phyloP scores from a whole-genome alignment of 1,139 yeast genomes.

The Debaryomyces sp. region DNA sequence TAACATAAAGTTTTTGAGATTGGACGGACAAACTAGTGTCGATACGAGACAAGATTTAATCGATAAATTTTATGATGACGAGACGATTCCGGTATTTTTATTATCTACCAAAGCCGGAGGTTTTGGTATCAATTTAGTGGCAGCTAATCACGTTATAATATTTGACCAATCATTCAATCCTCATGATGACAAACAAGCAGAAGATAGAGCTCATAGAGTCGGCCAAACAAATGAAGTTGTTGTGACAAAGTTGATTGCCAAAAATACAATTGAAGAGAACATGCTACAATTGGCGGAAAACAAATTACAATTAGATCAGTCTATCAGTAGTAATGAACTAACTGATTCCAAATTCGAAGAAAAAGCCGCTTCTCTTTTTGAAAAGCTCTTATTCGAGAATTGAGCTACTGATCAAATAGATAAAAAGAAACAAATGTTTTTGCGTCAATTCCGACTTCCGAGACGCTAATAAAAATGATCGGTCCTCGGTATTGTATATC shows the following conservation, averaged over 20 bases:
- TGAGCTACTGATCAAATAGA: slow-evolving; percentile 10
- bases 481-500: background rate
- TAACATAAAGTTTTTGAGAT: slow-evolving; percentile 72
- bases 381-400: slow-evolving; percentile 43
- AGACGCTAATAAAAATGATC: background rate
- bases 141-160: slow-evolving; percentile 90
- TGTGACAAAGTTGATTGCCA: slow-evolving; percentile 75
- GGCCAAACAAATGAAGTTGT: slow-evolving; percentile 91
- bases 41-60: slow-evolving; percentile 91
- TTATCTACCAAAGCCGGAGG: slow-evolving; percentile 98
- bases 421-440: slow-evolving; percentile 1
- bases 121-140: slow-evolving; percentile 93
- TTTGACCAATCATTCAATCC: slow-evolving; percentile 96
- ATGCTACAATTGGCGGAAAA: slow-evolving; percentile 86
- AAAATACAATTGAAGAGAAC: slow-evolving; percentile 84
- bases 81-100: slow-evolving; percentile 79
- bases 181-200: slow-evolving; percentile 98
- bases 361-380: slow-evolving; percentile 55
- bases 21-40: slow-evolving; percentile 94
- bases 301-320: slow-evolving; percentile 82
- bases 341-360: slow-evolving; percentile 52
- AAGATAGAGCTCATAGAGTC: slow-evolving; percentile 96
- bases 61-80: slow-evolving; percentile 84
- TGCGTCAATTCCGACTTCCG: slow-evolving; percentile 3
- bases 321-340: slow-evolving; percentile 55